Evolutionary conservation across 768 basidiomycete genomes (phyloP), one percentile per base, ranked within the genome.

Genomic region (Amanita rimosa): DNA sequence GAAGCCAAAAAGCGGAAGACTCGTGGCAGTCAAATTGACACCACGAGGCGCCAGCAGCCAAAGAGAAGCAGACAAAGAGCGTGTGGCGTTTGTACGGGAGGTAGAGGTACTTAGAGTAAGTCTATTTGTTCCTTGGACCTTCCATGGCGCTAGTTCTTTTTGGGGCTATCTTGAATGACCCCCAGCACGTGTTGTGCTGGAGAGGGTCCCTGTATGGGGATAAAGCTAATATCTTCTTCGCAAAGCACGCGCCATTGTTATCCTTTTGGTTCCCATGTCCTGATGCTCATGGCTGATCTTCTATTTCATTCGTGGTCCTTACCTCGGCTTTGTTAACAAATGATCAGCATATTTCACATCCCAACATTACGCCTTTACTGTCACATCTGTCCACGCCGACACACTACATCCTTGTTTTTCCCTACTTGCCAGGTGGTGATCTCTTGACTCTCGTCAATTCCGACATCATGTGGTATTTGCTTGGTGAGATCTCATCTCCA

Each of bases 41-140:
- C 63, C 67, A 29, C 59, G 73, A 48, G 51, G 10, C 57, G 44
- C 42, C 51, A 52, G 33, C 55, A 54, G 22, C 57, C 53, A 24
- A 63, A 67, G 34, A 63, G 73, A 75, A 53, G 80, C 82, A 57
- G 82, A 87, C 51, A 66, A 87, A 49, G 88, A 85, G 49, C 60
- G 85, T 35, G 83, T 88, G 41, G 79, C 78, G 41, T 90, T 91
- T 55, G 76, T 87, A 24, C 69, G 89, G 22, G 89, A 91, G 65
- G 88, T 89, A 13, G 85, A 88, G 59, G 82, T 93, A 3, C 66
- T 92, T n/a, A 73, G 82, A 65, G 83, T 84, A 57, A 62, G 78
- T 68, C 4, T 29, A 21, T 51, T 36, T 53, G 31, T n/a, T 41
- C 16, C n/a, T 31, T 11, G 42, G n/a, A 29, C 43, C 34, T 43